phyloP scores from a whole-genome alignment of 1,139 yeast species.

The Diutina mesorugosa region DNA sequence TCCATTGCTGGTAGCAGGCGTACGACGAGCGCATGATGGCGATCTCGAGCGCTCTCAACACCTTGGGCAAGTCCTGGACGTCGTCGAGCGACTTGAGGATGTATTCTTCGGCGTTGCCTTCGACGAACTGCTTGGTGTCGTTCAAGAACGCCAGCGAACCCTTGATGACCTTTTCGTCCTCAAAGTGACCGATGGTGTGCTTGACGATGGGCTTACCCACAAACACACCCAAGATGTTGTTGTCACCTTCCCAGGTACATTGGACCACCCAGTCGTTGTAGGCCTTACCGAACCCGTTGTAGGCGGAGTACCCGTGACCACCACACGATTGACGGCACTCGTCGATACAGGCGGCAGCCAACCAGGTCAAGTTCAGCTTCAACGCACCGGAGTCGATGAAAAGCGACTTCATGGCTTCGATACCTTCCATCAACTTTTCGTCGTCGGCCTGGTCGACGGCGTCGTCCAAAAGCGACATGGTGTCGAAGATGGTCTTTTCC shows the following conservation, averaged over 20 bases:
- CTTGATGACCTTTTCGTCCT: slow-evolving; percentile 19
- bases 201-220: slow-evolving; percentile 70
- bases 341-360: slow-evolving; percentile 65
- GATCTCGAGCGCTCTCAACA: slow-evolving; percentile 28
- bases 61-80: slow-evolving; percentile 21
- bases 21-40: slow-evolving; percentile 34
- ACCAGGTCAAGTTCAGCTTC: slow-evolving; percentile 87
- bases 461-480: slow-evolving; percentile 43
- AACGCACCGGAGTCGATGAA: slow-evolving; percentile 82
- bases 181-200: slow-evolving; percentile 26
- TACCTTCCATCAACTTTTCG: slow-evolving; percentile 31
- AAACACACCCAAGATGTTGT: slow-evolving; percentile 71
- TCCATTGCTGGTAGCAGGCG: slow-evolving; percentile 27
- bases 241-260: slow-evolving; percentile 98
- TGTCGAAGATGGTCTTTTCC: slow-evolving; percentile 20
- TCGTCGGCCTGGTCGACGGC: slow-evolving; percentile 34
- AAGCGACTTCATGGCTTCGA: slow-evolving; percentile 58
- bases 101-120: slow-evolving; percentile 16
- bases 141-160: slow-evolving; percentile 33
- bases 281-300: slow-evolving; percentile 83
- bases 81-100: slow-evolving; percentile 20
- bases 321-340: slow-evolving; percentile 95
- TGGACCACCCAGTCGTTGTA: slow-evolving; percentile 90
- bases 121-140: slow-evolving; percentile 18
- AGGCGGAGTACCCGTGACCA: slow-evolving; percentile 89